Percentiles rank a stretch among this genome's conserved stretches.
phyloP scores from a whole-genome alignment of 1,284 basidiomycete species.

The Puccinia novopanici region DNA sequence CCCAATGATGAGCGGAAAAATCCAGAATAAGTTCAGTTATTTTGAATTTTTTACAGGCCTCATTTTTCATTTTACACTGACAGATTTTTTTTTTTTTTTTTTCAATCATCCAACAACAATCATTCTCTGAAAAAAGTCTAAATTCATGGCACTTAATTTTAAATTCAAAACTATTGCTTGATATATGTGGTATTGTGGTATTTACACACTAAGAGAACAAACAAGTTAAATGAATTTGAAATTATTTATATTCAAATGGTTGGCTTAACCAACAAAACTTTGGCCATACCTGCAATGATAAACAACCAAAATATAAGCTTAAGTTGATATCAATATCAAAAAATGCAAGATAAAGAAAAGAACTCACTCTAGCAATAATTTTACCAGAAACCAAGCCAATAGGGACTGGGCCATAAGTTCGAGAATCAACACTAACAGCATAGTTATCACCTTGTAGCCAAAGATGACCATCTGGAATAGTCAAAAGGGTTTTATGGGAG shows the following conservation, averaged over 20 bases:
- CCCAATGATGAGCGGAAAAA: no score
- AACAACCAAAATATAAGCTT: neutral
- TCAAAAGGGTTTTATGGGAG: conserved; percentile 1
- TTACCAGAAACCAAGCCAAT: conserved; percentile 41
- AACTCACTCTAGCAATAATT: conserved; percentile 40
- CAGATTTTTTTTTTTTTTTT: no score
- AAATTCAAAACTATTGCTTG: no score
- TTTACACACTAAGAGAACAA: no score
- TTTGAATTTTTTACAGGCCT: no score
- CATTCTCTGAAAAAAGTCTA: no score
- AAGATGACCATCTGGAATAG: conserved; percentile 45
- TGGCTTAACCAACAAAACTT: conserved; percentile 20
- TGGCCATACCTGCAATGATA: conserved; percentile 23
- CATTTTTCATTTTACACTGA: no score
- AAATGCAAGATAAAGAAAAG: neutral
- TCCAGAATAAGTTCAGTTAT: no score
- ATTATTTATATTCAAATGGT: conserved; percentile 23
- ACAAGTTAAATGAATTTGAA: neutral
- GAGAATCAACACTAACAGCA: conserved; percentile 45
- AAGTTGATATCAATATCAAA: neutral
- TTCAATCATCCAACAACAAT: no score
- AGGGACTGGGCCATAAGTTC: conserved; percentile 45
- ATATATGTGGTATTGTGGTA: no score
- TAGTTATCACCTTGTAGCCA: conserved; percentile 50
- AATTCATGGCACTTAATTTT: no score